Evolutionary conservation across 2,329 filamentous ascomycete genomes (phyloP), one percentile per base, ranked within the genome.

Genomic region (Fusarium nygamai): DNA sequence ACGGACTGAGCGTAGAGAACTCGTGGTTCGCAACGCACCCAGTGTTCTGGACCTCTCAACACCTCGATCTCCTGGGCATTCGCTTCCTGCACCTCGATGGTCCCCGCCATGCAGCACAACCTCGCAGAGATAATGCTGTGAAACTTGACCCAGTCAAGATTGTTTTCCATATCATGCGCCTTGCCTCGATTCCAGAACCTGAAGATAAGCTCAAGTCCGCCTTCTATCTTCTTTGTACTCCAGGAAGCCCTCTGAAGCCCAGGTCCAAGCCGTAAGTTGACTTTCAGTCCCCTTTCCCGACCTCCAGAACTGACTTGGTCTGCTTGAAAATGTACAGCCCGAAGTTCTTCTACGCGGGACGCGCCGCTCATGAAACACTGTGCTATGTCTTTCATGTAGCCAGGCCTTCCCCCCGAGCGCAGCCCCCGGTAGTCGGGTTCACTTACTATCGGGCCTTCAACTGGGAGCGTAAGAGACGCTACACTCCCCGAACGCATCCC

Each of bases 381-480:
- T 38, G 33, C 10, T 8, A 9, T 9, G 34, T 12, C 20, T 6
- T 22, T 9, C 24, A 22, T 29, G 34, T 54, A 16, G 14, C 5
- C 51, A n/a, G 6, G 5, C 13, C n/a, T 5, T 13, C 7, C 8
- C 5, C 14, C 19, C 2, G 12, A 4, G 6, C 8, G 3, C 33
- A 54, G n/a, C 24, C 31, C 2, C n/a, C 50, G 2, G 24, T 54
- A 5, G 16, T 38, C 14, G 51, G 51, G 2, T 54, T 6, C n/a
- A 8, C 14, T 6, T 38, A 38, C 14, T 29, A 38, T 11, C 20
- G 3, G 7, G 10, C 10, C 12, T 7, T 54, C 19, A 5, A 17
- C 19, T 34, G 10, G 7, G 33, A 54, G 4, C 14, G 34, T 17
- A 1, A 8, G 10, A 13, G 24, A 9, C 19, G 19, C 6, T 27